Percentiles rank a stretch among this genome's conserved stretches.
Evolutionary conservation across 352 stramenopile species (phyloP).

Genomic region (Phytophthora colocasiae): DNA sequence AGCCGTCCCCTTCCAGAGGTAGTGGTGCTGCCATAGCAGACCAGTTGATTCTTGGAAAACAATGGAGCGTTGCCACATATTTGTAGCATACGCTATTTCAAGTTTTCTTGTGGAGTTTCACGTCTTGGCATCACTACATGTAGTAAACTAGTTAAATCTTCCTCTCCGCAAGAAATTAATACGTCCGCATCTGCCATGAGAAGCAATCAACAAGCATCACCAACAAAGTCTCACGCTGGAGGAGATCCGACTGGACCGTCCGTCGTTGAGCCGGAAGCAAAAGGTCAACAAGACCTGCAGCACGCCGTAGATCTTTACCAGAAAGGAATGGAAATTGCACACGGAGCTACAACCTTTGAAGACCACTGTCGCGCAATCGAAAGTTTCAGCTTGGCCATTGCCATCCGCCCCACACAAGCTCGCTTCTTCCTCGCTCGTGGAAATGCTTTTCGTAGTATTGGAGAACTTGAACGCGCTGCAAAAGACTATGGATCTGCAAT

Average conservation of each 20-base stretch:
- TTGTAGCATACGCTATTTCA: conserved; percentile 36
- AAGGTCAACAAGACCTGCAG: conserved; percentile 74
- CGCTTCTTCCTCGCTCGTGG: conserved; percentile 79
- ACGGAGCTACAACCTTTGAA: conserved; percentile 58
- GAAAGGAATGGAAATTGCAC: conserved; percentile 74
- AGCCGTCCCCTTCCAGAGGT: conserved; percentile 84
- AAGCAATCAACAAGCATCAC: conserved; percentile 30
- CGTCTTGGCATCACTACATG: neutral
- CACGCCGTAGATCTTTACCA: conserved; percentile 82
- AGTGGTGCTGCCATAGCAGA: conserved; percentile 61
- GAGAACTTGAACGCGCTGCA: conserved; percentile 68
- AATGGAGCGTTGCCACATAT: conserved; percentile 21
- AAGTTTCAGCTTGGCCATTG: conserved; percentile 77
- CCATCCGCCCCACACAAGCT: conserved; percentile 69
- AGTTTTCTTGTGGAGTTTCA: conserved; percentile 29
- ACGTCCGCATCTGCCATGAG: conserved; percentile 8
- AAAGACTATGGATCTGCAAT: conserved; percentile 71
- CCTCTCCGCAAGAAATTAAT: neutral
- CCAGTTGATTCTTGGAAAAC: conserved; percentile 5
- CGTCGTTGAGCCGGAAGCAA: conserved; percentile 43
- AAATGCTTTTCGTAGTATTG: conserved; percentile 78
- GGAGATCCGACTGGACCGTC: conserved; percentile 3
- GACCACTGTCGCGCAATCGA: conserved; percentile 82
- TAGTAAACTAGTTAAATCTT: conserved; percentile 2
- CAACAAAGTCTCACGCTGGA: conserved; percentile 20